Conservation (phyloP, 2,329 filamentous ascomycete species). For the Cladosporium sp. region DNA sequence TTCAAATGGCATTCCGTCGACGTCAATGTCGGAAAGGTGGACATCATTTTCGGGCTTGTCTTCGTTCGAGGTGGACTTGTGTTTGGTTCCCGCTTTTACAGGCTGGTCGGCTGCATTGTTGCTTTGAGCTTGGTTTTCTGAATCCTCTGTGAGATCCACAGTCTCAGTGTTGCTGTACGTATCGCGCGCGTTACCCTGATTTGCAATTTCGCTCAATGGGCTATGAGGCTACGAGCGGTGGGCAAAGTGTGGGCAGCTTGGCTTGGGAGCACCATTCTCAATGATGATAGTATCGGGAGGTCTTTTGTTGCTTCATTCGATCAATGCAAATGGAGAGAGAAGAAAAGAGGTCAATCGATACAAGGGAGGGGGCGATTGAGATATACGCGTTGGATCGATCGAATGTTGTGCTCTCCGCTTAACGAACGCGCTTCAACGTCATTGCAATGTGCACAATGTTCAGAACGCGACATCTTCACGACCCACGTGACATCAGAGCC, state of each 20-base stretch:
- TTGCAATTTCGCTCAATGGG: not conserved
- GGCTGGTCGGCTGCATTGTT: not conserved
- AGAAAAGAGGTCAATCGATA: too few species aligned
- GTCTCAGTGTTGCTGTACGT: not conserved
- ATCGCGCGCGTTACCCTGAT: not conserved
- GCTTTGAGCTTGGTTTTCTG: not conserved
- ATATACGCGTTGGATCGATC: too few species aligned
- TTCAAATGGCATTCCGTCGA: conserved; percentile 13
- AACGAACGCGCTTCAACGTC: too few species aligned
- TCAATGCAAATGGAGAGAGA: too few species aligned
- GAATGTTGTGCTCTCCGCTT: not conserved
- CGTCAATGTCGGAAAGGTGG: conserved; percentile 16
- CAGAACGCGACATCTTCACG: not conserved
- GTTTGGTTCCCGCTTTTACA: conserved; percentile 12
- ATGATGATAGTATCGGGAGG: not conserved
- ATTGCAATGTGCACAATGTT: not conserved
- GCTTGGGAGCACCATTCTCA: not conserved
- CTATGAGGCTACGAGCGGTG: not conserved
- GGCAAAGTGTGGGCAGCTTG: not conserved
- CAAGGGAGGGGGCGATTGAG: too few species aligned
- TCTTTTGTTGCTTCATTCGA: too few species aligned
- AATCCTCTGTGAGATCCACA: not conserved
- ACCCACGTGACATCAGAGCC: not conserved
- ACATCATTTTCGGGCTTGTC: not conserved
- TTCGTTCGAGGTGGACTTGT: conserved; percentile 14